phyloP scores from a whole-genome alignment of 371 early-diverging fungal genomes.

The Mortierella sp. region DNA sequence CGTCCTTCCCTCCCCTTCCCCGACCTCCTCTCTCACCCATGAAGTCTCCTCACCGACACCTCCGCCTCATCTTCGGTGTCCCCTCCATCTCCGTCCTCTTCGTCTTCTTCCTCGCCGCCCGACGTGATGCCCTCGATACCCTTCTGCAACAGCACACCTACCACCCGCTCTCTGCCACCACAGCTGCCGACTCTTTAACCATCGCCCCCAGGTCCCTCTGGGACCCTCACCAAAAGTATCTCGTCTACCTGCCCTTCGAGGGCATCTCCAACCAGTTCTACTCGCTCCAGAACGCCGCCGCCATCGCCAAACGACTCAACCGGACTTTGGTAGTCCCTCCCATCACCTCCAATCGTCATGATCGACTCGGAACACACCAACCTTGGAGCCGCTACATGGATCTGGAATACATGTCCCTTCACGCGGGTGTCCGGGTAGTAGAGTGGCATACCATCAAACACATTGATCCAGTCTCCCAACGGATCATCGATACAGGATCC shows the following conservation, averaged over 20 bases:
- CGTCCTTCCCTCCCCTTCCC: not conserved
- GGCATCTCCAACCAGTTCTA: conserved; percentile 53
- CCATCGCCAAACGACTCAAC: conserved; percentile 45
- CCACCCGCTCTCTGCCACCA: not conserved
- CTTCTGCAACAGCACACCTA: conserved; percentile 4
- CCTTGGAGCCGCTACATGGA: conserved; percentile 51
- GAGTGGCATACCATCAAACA: conserved; percentile 46
- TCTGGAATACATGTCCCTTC: conserved; percentile 26
- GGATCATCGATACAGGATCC: conserved; percentile 20
- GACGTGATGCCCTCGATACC: conserved; percentile 6
- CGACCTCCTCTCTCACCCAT: not conserved
- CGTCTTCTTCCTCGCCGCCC: conserved; percentile 7
- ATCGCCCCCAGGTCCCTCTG: conserved; percentile 25
- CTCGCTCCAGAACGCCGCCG: conserved; percentile 44
- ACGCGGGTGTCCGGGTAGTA: conserved; percentile 23
- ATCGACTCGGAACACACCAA: conserved; percentile 36
- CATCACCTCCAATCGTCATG: conserved; percentile 51
- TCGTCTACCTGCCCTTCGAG: conserved; percentile 43
- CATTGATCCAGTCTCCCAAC: conserved; percentile 12
- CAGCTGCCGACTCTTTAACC: not conserved
- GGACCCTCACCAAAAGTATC: conserved; percentile 26
- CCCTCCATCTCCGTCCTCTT: not conserved
- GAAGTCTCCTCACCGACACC: conserved; percentile 12
- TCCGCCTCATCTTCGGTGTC: conserved; percentile 9
- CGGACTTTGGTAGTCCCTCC: conserved; percentile 47